These are phyloP conservation scores for Penicillium sp. DNA, from an alignment of 2,329 filamentous ascomycete species.

Conservation along the genomic window DNA sequence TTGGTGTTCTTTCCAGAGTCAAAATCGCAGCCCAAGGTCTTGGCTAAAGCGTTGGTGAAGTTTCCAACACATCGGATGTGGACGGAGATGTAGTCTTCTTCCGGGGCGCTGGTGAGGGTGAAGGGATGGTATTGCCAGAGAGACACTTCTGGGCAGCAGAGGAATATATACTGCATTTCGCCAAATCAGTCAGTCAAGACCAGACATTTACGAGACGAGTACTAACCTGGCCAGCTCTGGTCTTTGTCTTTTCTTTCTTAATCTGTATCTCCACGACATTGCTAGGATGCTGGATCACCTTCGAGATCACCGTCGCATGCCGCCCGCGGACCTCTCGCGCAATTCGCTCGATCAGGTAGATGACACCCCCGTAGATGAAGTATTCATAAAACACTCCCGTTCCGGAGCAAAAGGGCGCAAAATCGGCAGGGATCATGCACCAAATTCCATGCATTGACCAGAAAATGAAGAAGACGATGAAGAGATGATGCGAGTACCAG, in stretches of 20 bases:
- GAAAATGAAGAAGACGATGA: slow-evolving; percentile 83
- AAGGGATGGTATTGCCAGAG: slow-evolving; percentile 89
- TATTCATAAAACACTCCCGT: slow-evolving; percentile 85
- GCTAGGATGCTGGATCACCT: slow-evolving; percentile 84
- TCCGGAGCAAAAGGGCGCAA: slow-evolving; percentile 65
- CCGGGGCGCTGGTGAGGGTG: slow-evolving; percentile 78
- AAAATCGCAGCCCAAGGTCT: slow-evolving; percentile 71
- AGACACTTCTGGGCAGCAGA: slow-evolving; percentile 81
- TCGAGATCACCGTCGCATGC: slow-evolving; percentile 81
- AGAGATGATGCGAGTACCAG: slow-evolving; percentile 88
- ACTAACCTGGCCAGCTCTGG: slow-evolving; percentile 63
- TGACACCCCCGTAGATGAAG: slow-evolving; percentile 79
- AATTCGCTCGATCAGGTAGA: slow-evolving; percentile 75
- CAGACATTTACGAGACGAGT: background rate
- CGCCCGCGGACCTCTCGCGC: slow-evolving; percentile 73
- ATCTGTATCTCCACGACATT: slow-evolving; percentile 89
- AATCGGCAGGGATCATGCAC: slow-evolving; percentile 85
- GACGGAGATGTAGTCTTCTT: slow-evolving; percentile 86
- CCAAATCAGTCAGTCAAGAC: background rate
- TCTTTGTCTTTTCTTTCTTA: slow-evolving; percentile 83
- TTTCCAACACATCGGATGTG: slow-evolving; percentile 80
- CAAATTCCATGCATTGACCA: slow-evolving; percentile 87
- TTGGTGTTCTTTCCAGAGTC: slow-evolving; percentile 39
- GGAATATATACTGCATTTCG: slow-evolving; percentile 67
- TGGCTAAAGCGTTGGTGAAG: slow-evolving; percentile 69